Base-by-base conservation (phyloP, 352 stramenopile genomes). In the Hyaloperonospora brassicae region DNA sequence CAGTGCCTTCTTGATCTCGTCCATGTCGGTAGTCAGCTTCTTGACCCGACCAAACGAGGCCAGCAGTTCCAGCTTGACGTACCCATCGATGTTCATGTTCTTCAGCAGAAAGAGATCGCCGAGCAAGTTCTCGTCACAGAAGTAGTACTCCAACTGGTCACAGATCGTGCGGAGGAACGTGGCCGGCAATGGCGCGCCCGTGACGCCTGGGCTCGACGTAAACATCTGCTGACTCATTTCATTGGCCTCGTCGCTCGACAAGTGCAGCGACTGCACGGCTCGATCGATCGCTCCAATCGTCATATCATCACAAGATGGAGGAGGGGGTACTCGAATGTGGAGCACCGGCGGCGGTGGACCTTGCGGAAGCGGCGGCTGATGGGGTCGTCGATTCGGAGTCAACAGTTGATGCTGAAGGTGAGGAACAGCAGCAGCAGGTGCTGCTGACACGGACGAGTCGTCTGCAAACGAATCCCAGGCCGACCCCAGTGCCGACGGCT, bases 81-180 rank as follows among this genome's bases (percentile, higher is more conserved):
- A 93, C 51, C 83, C 83, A 54, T 93, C 80, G 58, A 79, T 76
- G 55, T 93, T 93, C 83, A 93, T 93, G 57, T 93, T 93, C 61
- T 93, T 93, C 34, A 93, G 54, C 66, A 93, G 56, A 47, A 91
- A 91, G 23, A 93, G 55, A 59, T 93, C 80, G 34, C 80, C 80
- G 4, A 91, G 75, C 36, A 93, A 57, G 70, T 93, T 93, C 45
- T 93, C 83, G 51, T 93, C 83, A 55, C 83, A 93, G 52, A 93
- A 93, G 61, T 93, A 93, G 62, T 86, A 91, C 62, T 93, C 83
- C 50, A 93, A 64, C 56, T 93, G 83, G 56, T 93, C 83, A 53
- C 83, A 93, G 59, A 93, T 89, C 55, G 83, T 91, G 35, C 77
- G 69, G 41, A 93, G 58, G 55, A 93, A 93, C 10, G 83, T 93